Base-by-base conservation (phyloP, 305 asterid species). In the Plantago coronopus region DNA sequence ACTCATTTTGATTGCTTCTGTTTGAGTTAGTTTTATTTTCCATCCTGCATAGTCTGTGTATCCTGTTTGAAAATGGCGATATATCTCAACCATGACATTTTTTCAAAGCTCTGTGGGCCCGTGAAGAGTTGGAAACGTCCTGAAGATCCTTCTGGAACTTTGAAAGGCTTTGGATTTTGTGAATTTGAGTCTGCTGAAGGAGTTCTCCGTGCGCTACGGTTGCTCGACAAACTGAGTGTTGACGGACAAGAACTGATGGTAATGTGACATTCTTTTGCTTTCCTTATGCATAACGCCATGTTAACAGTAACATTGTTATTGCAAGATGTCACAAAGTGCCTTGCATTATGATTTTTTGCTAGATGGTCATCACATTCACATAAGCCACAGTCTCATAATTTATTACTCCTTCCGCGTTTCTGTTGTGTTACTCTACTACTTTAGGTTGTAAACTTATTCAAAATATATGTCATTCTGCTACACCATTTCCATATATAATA, bases 121-220 rank as follows among this genome's bases (percentile, higher is more conserved):
- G 95, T 94, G 46, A 89, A 86, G 85, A 89, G 78, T 85, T 94
- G 99, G 99, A 94, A 87, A 56, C 97, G 97, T 45, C 87, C 94
- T 74, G 96, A 89, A 77, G 94, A 82, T 75, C 95, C 97, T 13
- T 74, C 97, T 56, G 99, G 99, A 72, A 74, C 87, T 69, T 70
- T 89, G 37, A 89, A 74, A 70, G 94, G 96, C 48, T 94, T 89
- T 67, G 99, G 99, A 47, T 85, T 94, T 76, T 94, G 97, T 70
- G 99, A 89, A 76, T 94, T 94, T 72, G 99, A 94, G 69, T 76
- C 96, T 65, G 96, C 95, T 53, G 97, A 89, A 76, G 99, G 97
- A 14, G 91, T 94, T 71, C 89, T 94, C 53, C 90, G 99, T 63
- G 97, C 97, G 29, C 48, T 85, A 61, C 79, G 99, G 43, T 78